Conservation (phyloP, 2,329 filamentous ascomycete species). For the Trichophyton benhamiae region DNA sequence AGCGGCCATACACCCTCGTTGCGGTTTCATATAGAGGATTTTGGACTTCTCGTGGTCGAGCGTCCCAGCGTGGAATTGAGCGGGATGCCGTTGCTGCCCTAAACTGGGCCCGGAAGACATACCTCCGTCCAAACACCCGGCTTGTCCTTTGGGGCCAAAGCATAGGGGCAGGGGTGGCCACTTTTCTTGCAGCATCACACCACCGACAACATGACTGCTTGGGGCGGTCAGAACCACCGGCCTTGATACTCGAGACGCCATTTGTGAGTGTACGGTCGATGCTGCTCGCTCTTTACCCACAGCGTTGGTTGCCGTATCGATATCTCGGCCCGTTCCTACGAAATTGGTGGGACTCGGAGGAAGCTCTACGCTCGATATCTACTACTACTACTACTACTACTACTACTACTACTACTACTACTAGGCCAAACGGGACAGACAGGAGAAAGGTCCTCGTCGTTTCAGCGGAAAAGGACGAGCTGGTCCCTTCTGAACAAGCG, state of each 20-base stretch:
- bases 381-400: too few species aligned
- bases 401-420: too few species aligned
- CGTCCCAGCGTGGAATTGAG: slow-evolving; percentile 58
- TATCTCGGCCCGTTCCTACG: slow-evolving; percentile 63
- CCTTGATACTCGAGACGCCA: slow-evolving; percentile 61
- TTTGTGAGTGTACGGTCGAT: slow-evolving; percentile 60
- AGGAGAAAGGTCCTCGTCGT: slow-evolving; percentile 28
- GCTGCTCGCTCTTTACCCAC: slow-evolving; percentile 60
- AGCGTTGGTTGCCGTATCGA: slow-evolving; percentile 67
- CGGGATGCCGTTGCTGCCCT: slow-evolving; percentile 54
- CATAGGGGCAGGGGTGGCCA: slow-evolving; percentile 55
- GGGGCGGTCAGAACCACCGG: slow-evolving; percentile 20
- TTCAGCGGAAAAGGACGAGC: slow-evolving; percentile 33
- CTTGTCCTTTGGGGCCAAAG: slow-evolving; percentile 15
- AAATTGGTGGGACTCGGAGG: slow-evolving; percentile 42
- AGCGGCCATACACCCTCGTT: slow-evolving; percentile 22
- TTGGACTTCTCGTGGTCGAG: slow-evolving; percentile 62
- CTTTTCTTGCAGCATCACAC: slow-evolving; percentile 40
- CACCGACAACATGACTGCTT: slow-evolving; percentile 20
- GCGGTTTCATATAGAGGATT: slow-evolving; percentile 55
- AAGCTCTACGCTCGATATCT: slow-evolving; percentile 29
- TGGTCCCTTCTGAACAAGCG: slow-evolving; percentile 30
- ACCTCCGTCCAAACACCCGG: slow-evolving; percentile 13
- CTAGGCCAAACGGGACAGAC: not conserved
- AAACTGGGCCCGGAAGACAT: slow-evolving; percentile 44